phyloP scores from a whole-genome alignment of 495 filamentous ascomycete species.

The Stereocaulon alpinum region DNA sequence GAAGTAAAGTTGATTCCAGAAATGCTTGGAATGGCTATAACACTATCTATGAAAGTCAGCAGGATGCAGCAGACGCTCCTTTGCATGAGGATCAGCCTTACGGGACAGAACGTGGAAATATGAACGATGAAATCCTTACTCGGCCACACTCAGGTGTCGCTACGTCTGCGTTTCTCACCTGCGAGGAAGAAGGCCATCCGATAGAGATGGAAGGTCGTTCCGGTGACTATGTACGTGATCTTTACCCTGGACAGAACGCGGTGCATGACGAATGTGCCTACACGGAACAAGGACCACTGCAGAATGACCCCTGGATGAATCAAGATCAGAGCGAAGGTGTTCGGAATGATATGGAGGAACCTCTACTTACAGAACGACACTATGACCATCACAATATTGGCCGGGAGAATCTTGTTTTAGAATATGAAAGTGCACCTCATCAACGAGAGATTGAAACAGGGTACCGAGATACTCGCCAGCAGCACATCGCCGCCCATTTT shows the following conservation, averaged over 20 bases:
- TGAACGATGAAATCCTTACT: background rate
- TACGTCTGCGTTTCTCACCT: background rate
- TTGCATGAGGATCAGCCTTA: background rate
- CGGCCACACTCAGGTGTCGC: background rate
- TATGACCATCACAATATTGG: background rate
- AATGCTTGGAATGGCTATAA: constrained; percentile 16
- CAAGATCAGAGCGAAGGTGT: background rate
- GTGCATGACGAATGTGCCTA: background rate
- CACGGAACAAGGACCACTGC: background rate
- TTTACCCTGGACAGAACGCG: background rate
- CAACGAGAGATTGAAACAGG: background rate
- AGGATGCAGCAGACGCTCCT: background rate
- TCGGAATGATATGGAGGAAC: background rate
- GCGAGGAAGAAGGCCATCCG: background rate
- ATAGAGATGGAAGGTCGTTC: background rate
- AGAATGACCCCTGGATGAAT: background rate
- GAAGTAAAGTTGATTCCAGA: background rate
- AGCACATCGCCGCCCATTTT: too few relatives aligned
- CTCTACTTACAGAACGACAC: background rate
- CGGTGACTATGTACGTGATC: background rate
- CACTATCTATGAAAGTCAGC: constrained; percentile 13
- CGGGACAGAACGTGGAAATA: background rate
- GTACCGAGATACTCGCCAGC: too few relatives aligned
- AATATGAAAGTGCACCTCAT: background rate
- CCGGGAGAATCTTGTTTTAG: background rate